phyloP scores from a whole-genome alignment of 768 basidiomycete species.

The Boletales sp. region DNA sequence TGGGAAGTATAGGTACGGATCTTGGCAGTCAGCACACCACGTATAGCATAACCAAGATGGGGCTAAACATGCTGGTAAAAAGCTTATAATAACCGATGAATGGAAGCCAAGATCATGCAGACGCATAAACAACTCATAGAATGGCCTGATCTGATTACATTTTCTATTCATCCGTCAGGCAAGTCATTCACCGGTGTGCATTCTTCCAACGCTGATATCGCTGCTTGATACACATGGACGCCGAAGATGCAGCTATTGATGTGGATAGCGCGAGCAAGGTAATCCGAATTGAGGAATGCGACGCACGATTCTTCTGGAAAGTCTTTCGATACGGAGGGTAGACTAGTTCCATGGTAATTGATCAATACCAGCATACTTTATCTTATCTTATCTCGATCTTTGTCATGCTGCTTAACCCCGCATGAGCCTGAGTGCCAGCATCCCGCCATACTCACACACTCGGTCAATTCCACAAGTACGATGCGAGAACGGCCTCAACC shows the following conservation, averaged over 20 bases:
- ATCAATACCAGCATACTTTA: background rate
- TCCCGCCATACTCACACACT: too few species aligned
- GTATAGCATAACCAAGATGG: slow-evolving; percentile 35
- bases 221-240: slow-evolving; percentile 26
- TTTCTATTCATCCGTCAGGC: slow-evolving; percentile 33
- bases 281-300: too few species aligned
- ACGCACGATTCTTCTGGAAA: slow-evolving; percentile 27
- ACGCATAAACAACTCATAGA: slow-evolving; percentile 35
- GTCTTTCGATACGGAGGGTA: slow-evolving; percentile 28
- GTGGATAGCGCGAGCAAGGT: slow-evolving; percentile 25
- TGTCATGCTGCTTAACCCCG: background rate
- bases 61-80: too few species aligned
- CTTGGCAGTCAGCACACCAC: slow-evolving; percentile 24
- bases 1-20: slow-evolving; percentile 33
- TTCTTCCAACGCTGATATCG: background rate
- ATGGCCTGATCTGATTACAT: slow-evolving; percentile 27
- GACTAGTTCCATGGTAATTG: slow-evolving; percentile 20
- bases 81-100: slow-evolving; percentile 24
- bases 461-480: background rate
- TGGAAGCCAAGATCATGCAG: slow-evolving; percentile 14
- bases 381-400: slow-evolving; percentile 9
- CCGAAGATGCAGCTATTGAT: slow-evolving; percentile 23
- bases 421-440: background rate
- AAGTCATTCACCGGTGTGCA: background rate
- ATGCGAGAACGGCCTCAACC: background rate